Evolutionary conservation across 257 asterid species (phyloP), one percentile per base, ranked within the genome.

Genomic region (Solanum rostratum): DNA sequence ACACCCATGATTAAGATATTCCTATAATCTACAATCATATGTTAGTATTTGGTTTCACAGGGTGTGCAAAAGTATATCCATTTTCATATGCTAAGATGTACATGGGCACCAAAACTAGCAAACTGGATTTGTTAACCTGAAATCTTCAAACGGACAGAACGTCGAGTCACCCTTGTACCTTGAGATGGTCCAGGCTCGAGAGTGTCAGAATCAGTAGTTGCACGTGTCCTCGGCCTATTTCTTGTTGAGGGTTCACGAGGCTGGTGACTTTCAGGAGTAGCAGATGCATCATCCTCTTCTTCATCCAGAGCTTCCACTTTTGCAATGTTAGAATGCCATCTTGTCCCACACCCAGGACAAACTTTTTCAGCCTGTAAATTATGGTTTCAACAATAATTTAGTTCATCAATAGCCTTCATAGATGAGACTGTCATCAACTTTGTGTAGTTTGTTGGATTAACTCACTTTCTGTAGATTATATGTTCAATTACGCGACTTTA

Each of bases 331-430:
- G 85, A 90, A 14, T 27, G 93, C 97, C 97, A 93, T 63, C 86
- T 87, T 22, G 92, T 87, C 3, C 92, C 90, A 85, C 98, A 96
- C 59, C 95, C 89, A 0, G 98, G 92, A 83, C 99, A 96, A 41
- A 88, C 94, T 87, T 90, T 86, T 78, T 86, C 90, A 2, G 84
- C 90, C 97, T 95, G 91, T 80, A 85, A 71, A 82, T 84, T 37
- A 66, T 37, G 76, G 33, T 30, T 14, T 19, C 43, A 49, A 60
- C 46, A 15, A 16, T 22, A 19, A 16, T 39, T 33, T 46, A 43
- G 43, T 52, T 76, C 80, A 84, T 83, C 74, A 8, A 41, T n/a
- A 30, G 79, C 29, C 4, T 50, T 39, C 79, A 80, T 66, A 70
- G 22, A 83, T 19, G 71, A 52, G 79, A 43, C 54, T 10, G 14